Percentiles rank a stretch among this genome's conserved stretches.
phyloP scores from a whole-genome alignment of 2,329 filamentous ascomycete genomes.

The Pseudogymnoascus sp. region DNA sequence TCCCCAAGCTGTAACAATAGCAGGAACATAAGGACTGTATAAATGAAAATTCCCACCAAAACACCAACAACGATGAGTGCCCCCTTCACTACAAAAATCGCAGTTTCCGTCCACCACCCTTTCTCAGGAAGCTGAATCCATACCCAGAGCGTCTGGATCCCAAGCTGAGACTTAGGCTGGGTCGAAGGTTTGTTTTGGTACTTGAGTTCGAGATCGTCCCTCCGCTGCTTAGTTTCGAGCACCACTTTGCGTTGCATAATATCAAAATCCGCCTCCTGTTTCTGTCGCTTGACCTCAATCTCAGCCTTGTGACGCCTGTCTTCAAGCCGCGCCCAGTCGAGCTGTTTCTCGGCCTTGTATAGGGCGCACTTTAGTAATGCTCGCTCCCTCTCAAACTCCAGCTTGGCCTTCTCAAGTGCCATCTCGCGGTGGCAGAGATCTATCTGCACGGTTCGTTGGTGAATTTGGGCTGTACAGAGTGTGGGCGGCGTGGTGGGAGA shows the following conservation, averaged over 20 bases:
- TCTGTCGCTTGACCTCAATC: not conserved
- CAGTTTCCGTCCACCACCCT: not conserved
- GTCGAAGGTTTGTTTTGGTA: not conserved
- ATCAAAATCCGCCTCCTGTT: not conserved
- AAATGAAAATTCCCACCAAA: not conserved
- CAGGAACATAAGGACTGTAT: too few species aligned
- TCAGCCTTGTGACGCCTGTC: not conserved
- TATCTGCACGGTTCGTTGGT: not conserved
- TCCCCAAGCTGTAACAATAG: too few species aligned
- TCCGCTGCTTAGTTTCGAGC: not conserved
- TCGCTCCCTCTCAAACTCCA: not conserved
- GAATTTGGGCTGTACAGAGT: too few species aligned
- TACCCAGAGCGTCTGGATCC: not conserved
- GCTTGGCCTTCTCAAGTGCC: not conserved
- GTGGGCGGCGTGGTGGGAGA: not conserved
- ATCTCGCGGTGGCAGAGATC: not conserved
- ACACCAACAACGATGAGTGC: not conserved
- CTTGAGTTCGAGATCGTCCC: not conserved
- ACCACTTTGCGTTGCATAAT: not conserved
- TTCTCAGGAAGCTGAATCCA: not conserved
- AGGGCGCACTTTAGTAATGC: not conserved
- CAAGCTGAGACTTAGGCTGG: not conserved
- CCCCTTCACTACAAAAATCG: not conserved
- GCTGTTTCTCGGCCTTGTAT: not conserved
- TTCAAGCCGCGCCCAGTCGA: not conserved